Evolutionary conservation across 2,329 filamentous ascomycete species (phyloP).

Genomic region (Xylariaceae sp.): DNA sequence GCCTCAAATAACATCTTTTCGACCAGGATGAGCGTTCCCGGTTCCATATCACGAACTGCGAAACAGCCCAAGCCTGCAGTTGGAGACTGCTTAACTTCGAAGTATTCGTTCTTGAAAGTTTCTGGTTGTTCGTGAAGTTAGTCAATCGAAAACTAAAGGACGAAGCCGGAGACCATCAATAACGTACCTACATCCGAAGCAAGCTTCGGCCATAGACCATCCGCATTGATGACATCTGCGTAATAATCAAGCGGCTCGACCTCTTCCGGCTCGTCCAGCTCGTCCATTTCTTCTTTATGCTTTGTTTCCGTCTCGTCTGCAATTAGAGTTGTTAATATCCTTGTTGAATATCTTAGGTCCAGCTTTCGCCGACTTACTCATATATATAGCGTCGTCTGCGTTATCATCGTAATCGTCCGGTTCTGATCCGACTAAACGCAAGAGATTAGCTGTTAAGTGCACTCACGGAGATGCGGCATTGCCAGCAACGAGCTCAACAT

Average conservation of each 20-base stretch:
- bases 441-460: slow-evolving; percentile 1
- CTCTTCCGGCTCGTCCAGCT: background rate
- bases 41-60: slow-evolving; percentile 35
- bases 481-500: background rate
- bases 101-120: slow-evolving; percentile 33
- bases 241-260: slow-evolving; percentile 1
- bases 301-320: background rate
- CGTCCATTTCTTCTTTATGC: slow-evolving; percentile 7
- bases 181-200: slow-evolving; percentile 13
- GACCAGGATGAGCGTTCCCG: slow-evolving; percentile 38
- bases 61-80: slow-evolving; percentile 45
- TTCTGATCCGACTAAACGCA: background rate
- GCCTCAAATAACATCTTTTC: slow-evolving; percentile 39
- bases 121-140: slow-evolving; percentile 9
- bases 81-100: slow-evolving; percentile 37
- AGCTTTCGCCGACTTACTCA: background rate
- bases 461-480: background rate
- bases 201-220: slow-evolving; percentile 10
- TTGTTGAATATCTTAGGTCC: background rate
- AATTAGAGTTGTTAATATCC: background rate
- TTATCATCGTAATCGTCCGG: background rate
- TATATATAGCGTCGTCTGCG: background rate
- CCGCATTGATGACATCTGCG: slow-evolving; percentile 7
- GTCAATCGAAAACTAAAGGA: background rate
- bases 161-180: no score